These are phyloP conservation scores for Przewalskia tangutica DNA, from an alignment of 257 asterid species.

Conservation along the genomic window DNA sequence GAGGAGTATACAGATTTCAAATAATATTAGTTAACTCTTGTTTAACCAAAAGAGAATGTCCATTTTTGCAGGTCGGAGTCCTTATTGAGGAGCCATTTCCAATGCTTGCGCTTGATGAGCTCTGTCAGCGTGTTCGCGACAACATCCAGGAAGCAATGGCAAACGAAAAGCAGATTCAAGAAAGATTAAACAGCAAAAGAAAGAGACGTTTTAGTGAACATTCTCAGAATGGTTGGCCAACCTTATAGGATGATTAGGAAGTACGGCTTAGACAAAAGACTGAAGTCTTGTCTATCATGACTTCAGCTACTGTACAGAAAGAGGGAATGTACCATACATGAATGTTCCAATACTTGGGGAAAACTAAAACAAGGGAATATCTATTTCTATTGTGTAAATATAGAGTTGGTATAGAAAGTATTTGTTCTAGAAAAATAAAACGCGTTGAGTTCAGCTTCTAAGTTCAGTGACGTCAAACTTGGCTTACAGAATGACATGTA, in stretches of 20 bases:
- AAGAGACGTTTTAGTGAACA: conserved; percentile 21
- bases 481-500: not conserved
- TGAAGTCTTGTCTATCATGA: not conserved
- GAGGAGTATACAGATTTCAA: too few species aligned
- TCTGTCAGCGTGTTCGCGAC: conserved; percentile 41
- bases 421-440: not conserved
- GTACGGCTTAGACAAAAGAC: not conserved
- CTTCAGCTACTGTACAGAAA: not conserved
- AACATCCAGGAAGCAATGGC: conserved; percentile 49
- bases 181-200: conserved; percentile 33
- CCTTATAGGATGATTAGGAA: conserved; percentile 8
- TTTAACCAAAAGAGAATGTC: not conserved
- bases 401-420: not conserved
- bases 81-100: conserved; percentile 96
- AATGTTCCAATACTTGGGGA: not conserved
- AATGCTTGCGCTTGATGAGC: conserved; percentile 88
- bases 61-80: conserved; percentile 70
- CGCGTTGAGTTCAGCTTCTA: not conserved
- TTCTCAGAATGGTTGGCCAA: conserved; percentile 58
- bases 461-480: not conserved
- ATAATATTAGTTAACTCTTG: not conserved
- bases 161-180: conserved; percentile 47
- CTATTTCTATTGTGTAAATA: not conserved
- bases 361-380: not conserved
- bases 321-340: not conserved